Evolutionary conservation across 2,329 filamentous ascomycete species (phyloP), one percentile per base, ranked within the genome.

Genomic region (Xylaria sp.): DNA sequence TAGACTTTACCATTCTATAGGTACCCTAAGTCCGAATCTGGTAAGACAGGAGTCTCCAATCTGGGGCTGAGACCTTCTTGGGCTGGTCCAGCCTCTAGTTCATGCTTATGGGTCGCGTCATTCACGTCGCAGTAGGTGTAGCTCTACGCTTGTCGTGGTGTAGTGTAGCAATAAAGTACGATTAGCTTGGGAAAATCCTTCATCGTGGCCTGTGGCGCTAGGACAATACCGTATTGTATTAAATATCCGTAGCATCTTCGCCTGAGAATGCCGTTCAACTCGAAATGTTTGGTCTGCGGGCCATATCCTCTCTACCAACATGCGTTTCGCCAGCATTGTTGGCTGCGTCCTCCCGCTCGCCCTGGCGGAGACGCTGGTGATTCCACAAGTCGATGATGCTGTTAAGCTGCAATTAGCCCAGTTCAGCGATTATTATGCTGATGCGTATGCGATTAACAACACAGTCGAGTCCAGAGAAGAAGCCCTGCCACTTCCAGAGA

Each of bases 331-430:
- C 25, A 43, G 57, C 8, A 42, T 60, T 17, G 9, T 53, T 8
- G 58, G 58, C 19, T 55, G 69, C 17, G 49, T 66, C 31, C 42
- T 68, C 42, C 67, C 68, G 15, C 33, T 62, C 35, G 53, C 60
- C 33, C 40, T 70, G 12, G 70, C 63, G 25, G 68, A 71, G 45
- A 65, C 47, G 47, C 60, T 71, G 51, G 64, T 67, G 3, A 70
- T 71, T 21, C 68, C 69, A 50, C 67, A 64, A 42, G 66, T 71
- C 2, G 59, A 69, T 57, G 52, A 64, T 47, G 68, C 67, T 15
- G 69, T 71, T 19, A 63, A 33, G 23, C 38, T 68, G 1, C 70
- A 71, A 37, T 46, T 71, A 40, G 61, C 54, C 55, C 31, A 66
- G 46, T 71, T 71, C 51, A 67, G 60, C 21, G 46, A 47, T 0